Conservation (phyloP, 257 asterid genomes). For the Nicotiana sylvestris region DNA sequence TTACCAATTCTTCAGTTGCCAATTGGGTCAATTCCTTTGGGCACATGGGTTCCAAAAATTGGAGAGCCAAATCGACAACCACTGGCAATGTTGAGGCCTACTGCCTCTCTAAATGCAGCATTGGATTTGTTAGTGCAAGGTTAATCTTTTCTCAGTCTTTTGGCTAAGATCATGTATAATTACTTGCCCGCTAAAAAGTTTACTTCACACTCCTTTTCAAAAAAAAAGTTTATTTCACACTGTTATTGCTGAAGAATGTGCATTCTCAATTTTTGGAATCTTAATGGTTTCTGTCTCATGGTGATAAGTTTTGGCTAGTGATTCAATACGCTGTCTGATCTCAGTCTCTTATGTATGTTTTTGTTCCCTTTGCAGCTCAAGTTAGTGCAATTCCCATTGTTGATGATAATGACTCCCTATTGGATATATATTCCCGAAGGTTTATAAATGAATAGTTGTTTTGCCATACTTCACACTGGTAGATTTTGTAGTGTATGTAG, state of each 20-base stretch:
- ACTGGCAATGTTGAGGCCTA: slow-evolving; percentile 79
- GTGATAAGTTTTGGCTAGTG: slow-evolving; percentile 5
- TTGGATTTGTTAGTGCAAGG: slow-evolving; percentile 82
- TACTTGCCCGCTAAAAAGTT: not conserved
- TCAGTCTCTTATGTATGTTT: not conserved
- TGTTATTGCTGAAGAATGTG: not conserved
- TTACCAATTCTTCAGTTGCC: slow-evolving; percentile 75
- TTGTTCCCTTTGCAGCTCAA: slow-evolving; percentile 54
- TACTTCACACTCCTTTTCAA: not conserved
- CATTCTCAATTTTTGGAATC: not conserved
- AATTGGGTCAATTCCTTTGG: slow-evolving; percentile 59
- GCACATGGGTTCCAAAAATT: slow-evolving; percentile 88
- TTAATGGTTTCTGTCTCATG: not conserved
- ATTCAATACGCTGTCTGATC: not conserved
- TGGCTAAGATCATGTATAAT: not conserved
- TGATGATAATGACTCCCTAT: slow-evolving; percentile 81
- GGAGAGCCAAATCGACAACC: slow-evolving; percentile 74
- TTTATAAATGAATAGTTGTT: slow-evolving; percentile 22
- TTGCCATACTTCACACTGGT: not conserved
- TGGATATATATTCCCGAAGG: slow-evolving; percentile 93
- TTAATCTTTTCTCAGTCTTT: slow-evolving; percentile 16
- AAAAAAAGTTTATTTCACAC: not conserved
- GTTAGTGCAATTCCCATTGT: slow-evolving; percentile 91
- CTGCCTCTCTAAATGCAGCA: slow-evolving; percentile 74
- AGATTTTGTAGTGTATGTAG: not conserved